phyloP scores from a whole-genome alignment of 139 green algal species.

The Volvox reticuliferus region DNA sequence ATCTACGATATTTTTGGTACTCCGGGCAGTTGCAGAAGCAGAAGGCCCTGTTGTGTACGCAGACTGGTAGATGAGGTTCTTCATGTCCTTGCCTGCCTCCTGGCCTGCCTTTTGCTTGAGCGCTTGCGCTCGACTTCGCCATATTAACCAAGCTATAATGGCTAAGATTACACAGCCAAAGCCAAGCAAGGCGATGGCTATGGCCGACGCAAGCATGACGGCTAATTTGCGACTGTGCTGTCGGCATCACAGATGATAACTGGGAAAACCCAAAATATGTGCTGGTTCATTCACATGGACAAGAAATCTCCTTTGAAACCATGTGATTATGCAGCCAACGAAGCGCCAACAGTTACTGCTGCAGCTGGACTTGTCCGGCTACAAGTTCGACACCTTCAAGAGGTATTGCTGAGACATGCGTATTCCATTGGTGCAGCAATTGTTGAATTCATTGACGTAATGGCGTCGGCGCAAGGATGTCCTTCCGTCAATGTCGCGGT shows the following conservation, averaged over 20 bases:
- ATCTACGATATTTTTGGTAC: background rate
- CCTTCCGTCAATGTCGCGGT: too few relatives aligned
- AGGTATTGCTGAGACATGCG: background rate
- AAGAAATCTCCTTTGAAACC: too few relatives aligned
- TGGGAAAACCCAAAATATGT: too few relatives aligned
- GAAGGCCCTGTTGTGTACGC: background rate
- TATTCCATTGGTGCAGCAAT: too few relatives aligned
- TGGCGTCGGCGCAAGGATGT: too few relatives aligned
- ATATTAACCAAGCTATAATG: background rate
- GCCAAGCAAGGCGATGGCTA: conserved; percentile 18
- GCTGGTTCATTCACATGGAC: too few relatives aligned
- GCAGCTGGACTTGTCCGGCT: background rate
- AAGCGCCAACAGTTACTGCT: background rate
- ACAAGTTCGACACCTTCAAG: background rate
- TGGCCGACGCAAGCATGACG: conserved; percentile 23
- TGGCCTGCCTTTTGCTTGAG: conserved; percentile 13
- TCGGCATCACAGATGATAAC: background rate
- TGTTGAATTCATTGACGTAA: too few relatives aligned
- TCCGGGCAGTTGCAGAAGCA: background rate
- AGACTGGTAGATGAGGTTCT: conserved; percentile 15
- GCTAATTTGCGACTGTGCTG: background rate
- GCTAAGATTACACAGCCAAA: background rate
- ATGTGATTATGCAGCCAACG: too few relatives aligned
- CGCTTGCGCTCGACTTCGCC: background rate
- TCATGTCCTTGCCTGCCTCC: conserved; percentile 33